Base-by-base conservation (phyloP, 129 eudicot species). In the Centella asiatica region DNA sequence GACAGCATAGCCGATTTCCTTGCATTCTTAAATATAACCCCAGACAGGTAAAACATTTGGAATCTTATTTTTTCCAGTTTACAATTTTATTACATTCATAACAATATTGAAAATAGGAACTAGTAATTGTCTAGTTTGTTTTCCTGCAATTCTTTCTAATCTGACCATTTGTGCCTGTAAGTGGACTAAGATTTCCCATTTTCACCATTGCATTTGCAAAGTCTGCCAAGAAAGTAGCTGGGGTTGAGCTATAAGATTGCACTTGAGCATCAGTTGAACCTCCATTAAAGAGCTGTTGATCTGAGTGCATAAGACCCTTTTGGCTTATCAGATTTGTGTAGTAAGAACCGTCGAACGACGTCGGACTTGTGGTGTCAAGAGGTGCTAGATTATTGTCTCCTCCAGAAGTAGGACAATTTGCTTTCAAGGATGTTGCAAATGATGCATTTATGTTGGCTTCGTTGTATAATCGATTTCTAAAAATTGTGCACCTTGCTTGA, bases 121-220 rank as follows among this genome's bases (percentile, higher is more conserved):
- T 37, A 37, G 12, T 13, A 7, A 37, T 11, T 48, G 26, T 48
- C 10, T 65, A 69, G 47, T 70, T 61, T 4, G 59, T 51, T 61
- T 48, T 61, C 32, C 68, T 34, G 68, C 74, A 70, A 39, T 61
- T 61, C 15, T 49, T 60, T 20, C 68, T 60, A 34, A 70, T 61
- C 62, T 70, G 68, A 22, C 74, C 74, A 26, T 44, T 60, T 5
- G 61, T 23, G 5, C 74, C 68, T 3, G 74, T 70, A 32, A 70
- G 74, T 2, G 74, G 74, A 44, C 74, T 70, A 50, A 70, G 68
- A 44, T 60, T 70, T 11, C 74, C 67, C 74, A 69, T 69, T 42
- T 58, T 69, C 23, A 69, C 74, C 74, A 69, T 69, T 3, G 67
- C 74, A 33, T 8, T 49, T 27, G 67, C 74, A 48, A 69, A 69